Evolutionary conservation across 202 grass and related monocot species (phyloP).

Genomic region (Eragrostis tef): DNA sequence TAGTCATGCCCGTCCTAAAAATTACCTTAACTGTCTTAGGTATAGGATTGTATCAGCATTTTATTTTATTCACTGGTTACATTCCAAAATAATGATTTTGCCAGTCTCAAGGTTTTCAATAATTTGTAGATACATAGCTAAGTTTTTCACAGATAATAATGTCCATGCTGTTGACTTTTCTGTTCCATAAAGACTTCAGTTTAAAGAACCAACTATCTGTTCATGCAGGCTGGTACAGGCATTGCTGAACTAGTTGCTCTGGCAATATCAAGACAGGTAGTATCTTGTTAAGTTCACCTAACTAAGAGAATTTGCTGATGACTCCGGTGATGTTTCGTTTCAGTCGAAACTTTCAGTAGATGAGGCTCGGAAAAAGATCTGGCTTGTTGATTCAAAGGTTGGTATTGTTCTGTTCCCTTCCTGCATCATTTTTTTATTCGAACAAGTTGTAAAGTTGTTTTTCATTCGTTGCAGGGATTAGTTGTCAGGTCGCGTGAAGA

Average conservation of each 20-base stretch:
- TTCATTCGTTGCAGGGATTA: slow-evolving; percentile 64
- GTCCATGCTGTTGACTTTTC: background rate
- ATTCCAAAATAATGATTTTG: slow-evolving; percentile 9
- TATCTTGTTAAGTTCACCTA: background rate
- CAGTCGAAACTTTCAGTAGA: slow-evolving; percentile 70
- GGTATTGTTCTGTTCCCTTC: background rate
- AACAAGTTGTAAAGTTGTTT: slow-evolving; percentile 1
- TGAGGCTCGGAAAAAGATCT: slow-evolving; percentile 85
- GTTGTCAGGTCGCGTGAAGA: slow-evolving; percentile 70
- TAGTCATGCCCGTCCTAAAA: background rate
- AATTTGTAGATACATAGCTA: background rate
- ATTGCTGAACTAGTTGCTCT: slow-evolving; percentile 89
- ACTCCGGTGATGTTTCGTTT: slow-evolving; percentile 34
- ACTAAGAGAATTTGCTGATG: slow-evolving; percentile 11
- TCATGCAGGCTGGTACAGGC: slow-evolving; percentile 84
- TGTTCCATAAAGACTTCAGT: slow-evolving; percentile 5
- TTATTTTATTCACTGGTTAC: background rate
- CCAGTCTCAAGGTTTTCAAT: background rate
- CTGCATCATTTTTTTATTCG: background rate
- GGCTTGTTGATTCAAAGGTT: slow-evolving; percentile 98
- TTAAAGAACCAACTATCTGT: slow-evolving; percentile 5
- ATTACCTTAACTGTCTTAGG: background rate
- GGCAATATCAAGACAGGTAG: slow-evolving; percentile 87
- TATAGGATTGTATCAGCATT: background rate
- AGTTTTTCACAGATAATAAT: background rate